A percentile compares a stretch with the other conserved stretches of the same genome.
Evolutionary conservation across 345 rosid genomes (phyloP).

Genomic region (Capsella bursapastoris): DNA sequence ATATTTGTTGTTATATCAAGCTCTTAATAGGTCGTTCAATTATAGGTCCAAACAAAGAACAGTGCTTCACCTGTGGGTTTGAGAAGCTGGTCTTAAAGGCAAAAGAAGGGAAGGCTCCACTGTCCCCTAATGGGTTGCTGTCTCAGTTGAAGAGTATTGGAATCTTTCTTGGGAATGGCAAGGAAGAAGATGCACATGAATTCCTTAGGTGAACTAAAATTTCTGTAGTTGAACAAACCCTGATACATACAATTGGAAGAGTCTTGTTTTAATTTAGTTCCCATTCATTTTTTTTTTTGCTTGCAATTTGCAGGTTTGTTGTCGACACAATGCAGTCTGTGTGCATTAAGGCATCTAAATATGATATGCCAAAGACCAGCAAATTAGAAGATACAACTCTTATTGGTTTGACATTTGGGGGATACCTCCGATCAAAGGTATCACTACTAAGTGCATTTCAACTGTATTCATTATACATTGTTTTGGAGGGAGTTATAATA

Average conservation of each 20-base stretch:
- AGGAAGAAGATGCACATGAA: slow-evolving; percentile 99
- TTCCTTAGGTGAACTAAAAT: slow-evolving; percentile 70
- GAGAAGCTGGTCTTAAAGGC: slow-evolving; percentile 76
- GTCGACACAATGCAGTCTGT: slow-evolving; percentile 93
- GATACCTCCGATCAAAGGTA: slow-evolving; percentile 96
- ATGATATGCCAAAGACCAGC: slow-evolving; percentile 44
- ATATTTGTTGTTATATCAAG: slow-evolving; percentile 22
- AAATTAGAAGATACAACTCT: slow-evolving; percentile 80
- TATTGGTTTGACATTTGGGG: slow-evolving; percentile 91
- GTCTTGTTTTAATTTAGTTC: slow-evolving; percentile 11
- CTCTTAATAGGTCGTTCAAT: slow-evolving; percentile 26
- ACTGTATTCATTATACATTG: neutral
- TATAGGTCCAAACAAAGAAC: slow-evolving; percentile 72
- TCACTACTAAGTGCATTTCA: slow-evolving; percentile 9
- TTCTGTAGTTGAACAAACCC: slow-evolving; percentile 16
- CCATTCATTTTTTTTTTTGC: slow-evolving; percentile 15
- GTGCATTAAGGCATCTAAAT: slow-evolving; percentile 70
- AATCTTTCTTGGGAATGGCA: slow-evolving; percentile 81
- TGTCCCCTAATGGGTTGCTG: slow-evolving; percentile 73
- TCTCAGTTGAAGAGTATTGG: slow-evolving; percentile 73
- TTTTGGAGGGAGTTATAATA: slow-evolving; percentile 20
- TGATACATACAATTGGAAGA: slow-evolving; percentile 23
- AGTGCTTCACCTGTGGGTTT: slow-evolving; percentile 94
- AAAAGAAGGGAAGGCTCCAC: slow-evolving; percentile 67
- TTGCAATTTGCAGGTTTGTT: slow-evolving; percentile 63